Conservation (phyloP, 2,329 filamentous ascomycete species). For the Pseudodiploospora longispora region DNA sequence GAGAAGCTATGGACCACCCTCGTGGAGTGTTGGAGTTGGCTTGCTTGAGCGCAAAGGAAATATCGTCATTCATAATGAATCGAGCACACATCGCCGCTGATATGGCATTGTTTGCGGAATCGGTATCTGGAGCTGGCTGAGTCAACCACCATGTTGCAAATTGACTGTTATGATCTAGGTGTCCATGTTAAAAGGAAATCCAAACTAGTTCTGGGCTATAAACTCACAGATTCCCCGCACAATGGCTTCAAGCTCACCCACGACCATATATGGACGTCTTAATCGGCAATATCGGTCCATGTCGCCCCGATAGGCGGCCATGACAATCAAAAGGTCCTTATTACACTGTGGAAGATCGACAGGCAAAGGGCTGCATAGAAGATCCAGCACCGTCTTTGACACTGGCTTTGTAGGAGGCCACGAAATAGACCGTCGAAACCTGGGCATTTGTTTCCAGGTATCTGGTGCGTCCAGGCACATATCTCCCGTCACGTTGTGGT, state of each 20-base stretch:
- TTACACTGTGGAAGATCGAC: slow-evolving; percentile 25
- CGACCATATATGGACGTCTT: slow-evolving; percentile 17
- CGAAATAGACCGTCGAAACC: not conserved
- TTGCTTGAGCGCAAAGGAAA: slow-evolving; percentile 10
- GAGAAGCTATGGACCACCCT: slow-evolving; percentile 11
- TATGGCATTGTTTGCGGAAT: not conserved
- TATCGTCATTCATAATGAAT: slow-evolving; percentile 23
- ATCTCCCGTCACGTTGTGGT: no score
- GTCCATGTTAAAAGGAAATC: not conserved
- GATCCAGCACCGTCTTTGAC: slow-evolving; percentile 7
- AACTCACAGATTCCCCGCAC: slow-evolving; percentile 22
- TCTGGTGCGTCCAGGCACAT: slow-evolving; percentile 11
- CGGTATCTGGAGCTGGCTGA: not conserved
- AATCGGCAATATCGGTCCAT: slow-evolving; percentile 31
- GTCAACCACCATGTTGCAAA: slow-evolving; percentile 26
- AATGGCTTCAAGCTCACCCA: slow-evolving; percentile 18
- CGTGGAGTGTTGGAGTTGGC: not conserved
- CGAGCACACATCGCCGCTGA: slow-evolving; percentile 17
- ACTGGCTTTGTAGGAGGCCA: not conserved
- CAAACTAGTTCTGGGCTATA: not conserved
- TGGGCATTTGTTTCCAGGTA: slow-evolving; percentile 2
- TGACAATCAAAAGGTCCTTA: slow-evolving; percentile 29
- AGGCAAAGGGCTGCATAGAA: slow-evolving; percentile 24
- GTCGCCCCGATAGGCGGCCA: slow-evolving; percentile 29
- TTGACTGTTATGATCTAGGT: slow-evolving; percentile 23